Evolutionary conservation across 1,139 yeast genomes (phyloP).

Genomic region (Saccharomyces hybrid): DNA sequence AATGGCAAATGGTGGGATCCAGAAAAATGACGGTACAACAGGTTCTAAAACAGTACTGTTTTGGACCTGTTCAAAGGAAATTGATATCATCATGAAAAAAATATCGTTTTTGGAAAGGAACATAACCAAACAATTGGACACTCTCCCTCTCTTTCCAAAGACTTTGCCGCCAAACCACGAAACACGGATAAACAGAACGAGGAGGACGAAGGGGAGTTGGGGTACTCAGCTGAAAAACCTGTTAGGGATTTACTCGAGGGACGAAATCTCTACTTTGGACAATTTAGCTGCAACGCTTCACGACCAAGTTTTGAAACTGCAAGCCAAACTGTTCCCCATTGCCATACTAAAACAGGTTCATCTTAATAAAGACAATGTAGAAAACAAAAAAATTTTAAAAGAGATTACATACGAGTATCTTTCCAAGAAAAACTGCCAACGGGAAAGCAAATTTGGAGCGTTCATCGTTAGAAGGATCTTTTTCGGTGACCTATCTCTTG

Average conservation of each 20-base stretch:
- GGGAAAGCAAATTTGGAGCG: background rate
- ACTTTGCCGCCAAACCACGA: background rate
- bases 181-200: background rate
- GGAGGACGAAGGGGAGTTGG: background rate
- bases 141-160: background rate
- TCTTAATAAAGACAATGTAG: background rate
- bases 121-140: background rate
- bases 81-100: background rate
- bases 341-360: background rate
- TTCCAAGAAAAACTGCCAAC: background rate
- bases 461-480: background rate
- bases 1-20: background rate
- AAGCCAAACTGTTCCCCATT: background rate
- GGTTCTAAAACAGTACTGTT: background rate
- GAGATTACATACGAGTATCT: background rate
- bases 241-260: background rate
- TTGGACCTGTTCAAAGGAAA: background rate
- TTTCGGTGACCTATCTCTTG: background rate
- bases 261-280: background rate
- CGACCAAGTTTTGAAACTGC: background rate
- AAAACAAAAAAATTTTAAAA: background rate
- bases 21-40: background rate
- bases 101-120: background rate
- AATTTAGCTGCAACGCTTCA: background rate
- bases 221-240: background rate